phyloP scores from a whole-genome alignment of 2,329 filamentous ascomycete species.

The Penicillium corylophilum region DNA sequence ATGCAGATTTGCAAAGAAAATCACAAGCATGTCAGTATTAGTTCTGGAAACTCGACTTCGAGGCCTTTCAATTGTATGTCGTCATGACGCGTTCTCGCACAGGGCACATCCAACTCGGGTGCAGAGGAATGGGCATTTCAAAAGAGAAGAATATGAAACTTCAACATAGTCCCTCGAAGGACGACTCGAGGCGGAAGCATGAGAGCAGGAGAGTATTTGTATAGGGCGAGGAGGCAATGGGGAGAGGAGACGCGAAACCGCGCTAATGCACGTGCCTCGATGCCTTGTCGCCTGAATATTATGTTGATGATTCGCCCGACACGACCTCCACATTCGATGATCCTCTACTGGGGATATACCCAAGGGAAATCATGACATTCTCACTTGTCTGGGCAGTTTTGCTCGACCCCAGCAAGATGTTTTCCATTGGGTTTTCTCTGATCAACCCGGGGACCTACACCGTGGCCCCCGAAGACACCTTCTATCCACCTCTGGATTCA shows the following conservation, averaged over 20 bases:
- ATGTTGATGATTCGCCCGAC: not conserved
- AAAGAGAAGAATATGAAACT: no score
- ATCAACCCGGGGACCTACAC: not conserved
- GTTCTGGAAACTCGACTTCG: not conserved
- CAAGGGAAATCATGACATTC: not conserved
- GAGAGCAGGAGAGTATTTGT: no score
- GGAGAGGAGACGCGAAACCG: not conserved
- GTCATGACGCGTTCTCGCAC: not conserved
- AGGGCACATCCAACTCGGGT: no score
- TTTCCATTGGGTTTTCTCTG: conserved; percentile 1
- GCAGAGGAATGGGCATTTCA: no score
- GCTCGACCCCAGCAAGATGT: conserved; percentile 5
- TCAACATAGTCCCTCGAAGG: no score
- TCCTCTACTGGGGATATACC: not conserved
- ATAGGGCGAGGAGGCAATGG: not conserved
- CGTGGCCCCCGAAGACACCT: conserved; percentile 8
- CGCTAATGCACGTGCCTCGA: not conserved
- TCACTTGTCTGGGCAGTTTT: conserved; percentile 2
- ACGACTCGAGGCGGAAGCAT: no score
- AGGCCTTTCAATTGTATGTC: not conserved
- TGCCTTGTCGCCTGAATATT: not conserved
- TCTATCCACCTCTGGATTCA: conserved; percentile 36
- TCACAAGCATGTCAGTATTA: not conserved
- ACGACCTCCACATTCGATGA: not conserved
- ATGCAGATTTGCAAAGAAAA: not conserved